phyloP scores from a whole-genome alignment of 306 rosid species.

The Fragaria iinumae region DNA sequence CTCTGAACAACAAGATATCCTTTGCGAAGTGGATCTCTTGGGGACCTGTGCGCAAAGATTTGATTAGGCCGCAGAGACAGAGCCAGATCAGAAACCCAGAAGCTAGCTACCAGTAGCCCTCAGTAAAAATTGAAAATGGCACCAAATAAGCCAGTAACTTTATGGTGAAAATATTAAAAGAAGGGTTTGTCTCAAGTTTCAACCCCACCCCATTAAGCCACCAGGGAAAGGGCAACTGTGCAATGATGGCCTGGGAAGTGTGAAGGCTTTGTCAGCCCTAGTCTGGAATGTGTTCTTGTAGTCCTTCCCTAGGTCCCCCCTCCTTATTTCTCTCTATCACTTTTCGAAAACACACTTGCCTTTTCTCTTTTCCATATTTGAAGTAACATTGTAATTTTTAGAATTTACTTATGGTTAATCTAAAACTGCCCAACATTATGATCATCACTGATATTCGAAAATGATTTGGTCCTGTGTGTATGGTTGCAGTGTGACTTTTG shows the following conservation, averaged over 20 bases:
- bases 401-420: neutral
- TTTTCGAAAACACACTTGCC: neutral
- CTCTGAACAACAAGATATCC: slow-evolving; percentile 11
- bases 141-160: neutral
- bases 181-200: neutral
- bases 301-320: neutral
- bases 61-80: neutral
- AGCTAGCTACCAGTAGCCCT: slow-evolving; percentile 5
- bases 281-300: neutral
- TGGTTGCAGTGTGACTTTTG: too few species aligned
- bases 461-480: too few species aligned
- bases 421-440: too few species aligned
- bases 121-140: neutral
- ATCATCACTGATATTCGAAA: too few species aligned
- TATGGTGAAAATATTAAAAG: neutral
- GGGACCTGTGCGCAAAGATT: slow-evolving; percentile 17
- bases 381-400: neutral
- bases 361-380: neutral
- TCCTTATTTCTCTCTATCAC: neutral
- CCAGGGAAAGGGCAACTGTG: neutral
- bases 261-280: slow-evolving; percentile 9
- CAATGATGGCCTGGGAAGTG: neutral
- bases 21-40: slow-evolving; percentile 8
- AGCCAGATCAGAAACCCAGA: neutral
- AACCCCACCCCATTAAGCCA: neutral